A percentile compares a stretch with the other conserved stretches of the same genome.
phyloP scores from a whole-genome alignment of 78 protist genomes.

The Thecamonas trahens region DNA sequence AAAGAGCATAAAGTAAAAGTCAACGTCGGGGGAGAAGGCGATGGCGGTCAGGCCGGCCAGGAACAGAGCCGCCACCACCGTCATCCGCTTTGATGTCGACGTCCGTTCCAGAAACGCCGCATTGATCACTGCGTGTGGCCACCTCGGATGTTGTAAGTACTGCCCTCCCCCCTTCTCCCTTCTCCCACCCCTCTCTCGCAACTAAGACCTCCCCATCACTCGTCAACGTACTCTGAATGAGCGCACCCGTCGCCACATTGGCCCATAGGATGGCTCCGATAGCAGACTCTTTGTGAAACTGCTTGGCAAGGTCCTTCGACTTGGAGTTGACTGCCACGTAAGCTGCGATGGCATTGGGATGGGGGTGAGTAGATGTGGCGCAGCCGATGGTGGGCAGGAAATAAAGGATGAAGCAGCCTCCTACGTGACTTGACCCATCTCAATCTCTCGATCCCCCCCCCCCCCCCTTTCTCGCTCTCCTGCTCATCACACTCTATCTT shows the following conservation, averaged over 20 bases:
- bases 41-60: not conserved
- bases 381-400: not conserved
- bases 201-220: not conserved
- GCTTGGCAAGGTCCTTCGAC: not conserved
- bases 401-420: conserved; percentile 15
- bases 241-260: conserved; percentile 48
- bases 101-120: conserved; percentile 13
- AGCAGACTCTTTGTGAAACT: not conserved
- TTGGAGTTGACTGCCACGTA: not conserved
- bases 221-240: not conserved
- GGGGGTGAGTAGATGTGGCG: not conserved
- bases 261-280: conserved; percentile 24
- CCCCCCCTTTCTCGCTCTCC: conserved; percentile 40
- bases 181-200: not conserved
- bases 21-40: not conserved
- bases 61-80: no score
- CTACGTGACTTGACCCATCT: conserved; percentile 15
- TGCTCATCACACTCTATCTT: no score
- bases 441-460: conserved; percentile 9
- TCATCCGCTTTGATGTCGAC: not conserved
- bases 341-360: not conserved
- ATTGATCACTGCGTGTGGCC: conserved; percentile 21
- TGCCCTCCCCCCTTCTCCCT: not conserved
- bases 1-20: not conserved
- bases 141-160: conserved; percentile 35